Conservation (phyloP, 2,329 filamentous ascomycete genomes). For the Sporothrix phasma region DNA sequence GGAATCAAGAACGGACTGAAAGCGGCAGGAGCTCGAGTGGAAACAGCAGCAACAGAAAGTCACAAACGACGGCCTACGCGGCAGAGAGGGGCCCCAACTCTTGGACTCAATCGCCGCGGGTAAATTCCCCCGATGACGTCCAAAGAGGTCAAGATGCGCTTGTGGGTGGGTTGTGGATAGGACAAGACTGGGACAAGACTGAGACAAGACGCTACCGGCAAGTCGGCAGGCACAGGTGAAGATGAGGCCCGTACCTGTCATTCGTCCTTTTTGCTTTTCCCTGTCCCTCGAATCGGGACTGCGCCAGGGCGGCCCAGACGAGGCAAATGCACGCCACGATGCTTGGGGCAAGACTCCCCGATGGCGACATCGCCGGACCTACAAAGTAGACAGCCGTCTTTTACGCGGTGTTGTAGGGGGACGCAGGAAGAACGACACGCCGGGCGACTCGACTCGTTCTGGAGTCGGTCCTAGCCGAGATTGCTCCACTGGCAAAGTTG, state of each 20-base stretch:
- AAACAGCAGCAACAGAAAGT: not conserved
- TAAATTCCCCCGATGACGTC: conserved; percentile 11
- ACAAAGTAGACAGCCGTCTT: not conserved
- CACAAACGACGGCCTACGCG: not conserved
- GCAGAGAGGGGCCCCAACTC: not conserved
- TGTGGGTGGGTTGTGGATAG: not conserved
- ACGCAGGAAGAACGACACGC: too few species aligned
- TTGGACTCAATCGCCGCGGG: not conserved
- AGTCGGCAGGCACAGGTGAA: not conserved
- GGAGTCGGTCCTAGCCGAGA: too few species aligned
- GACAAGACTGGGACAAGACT: not conserved
- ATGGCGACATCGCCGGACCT: not conserved
- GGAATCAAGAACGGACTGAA: not conserved
- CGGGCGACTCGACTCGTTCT: too few species aligned
- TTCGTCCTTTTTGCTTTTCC: not conserved
- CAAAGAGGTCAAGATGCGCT: conserved; percentile 10
- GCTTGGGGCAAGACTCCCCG: not conserved
- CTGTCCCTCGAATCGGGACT: not conserved
- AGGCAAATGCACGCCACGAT: not conserved
- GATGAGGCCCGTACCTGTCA: too few species aligned
- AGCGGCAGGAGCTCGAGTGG: not conserved
- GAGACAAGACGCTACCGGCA: not conserved
- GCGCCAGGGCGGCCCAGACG: not conserved
- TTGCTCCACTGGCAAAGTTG: too few species aligned
- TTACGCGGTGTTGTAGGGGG: too few species aligned